Base-by-base conservation (phyloP, 2,329 filamentous ascomycete species). In the Penicillium sp. region DNA sequence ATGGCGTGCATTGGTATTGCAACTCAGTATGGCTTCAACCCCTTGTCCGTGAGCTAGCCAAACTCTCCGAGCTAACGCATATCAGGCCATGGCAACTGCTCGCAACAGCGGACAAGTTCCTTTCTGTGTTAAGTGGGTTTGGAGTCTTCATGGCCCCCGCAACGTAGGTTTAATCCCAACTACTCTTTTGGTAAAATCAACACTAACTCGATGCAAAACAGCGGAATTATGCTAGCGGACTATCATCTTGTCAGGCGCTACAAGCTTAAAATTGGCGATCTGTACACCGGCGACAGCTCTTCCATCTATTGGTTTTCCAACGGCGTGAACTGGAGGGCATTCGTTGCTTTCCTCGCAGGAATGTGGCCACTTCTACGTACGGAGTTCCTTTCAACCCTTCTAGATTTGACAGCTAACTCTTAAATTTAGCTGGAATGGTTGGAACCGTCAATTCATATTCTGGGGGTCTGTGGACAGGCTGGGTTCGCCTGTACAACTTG, bases 21-120 rank as follows among this genome's bases (percentile, higher is more conserved):
- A 38, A 38, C 35, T 20, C 35, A 38, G 35, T 38, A 38, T 20
- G 35, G 10, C n/a, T 20, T 10, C 11, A 9, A 38, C 5, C 9
- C 35, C 9, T 1, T 13, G 4, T 13, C 13, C 20, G 2, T 6
- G 2, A 0, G 18, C 5, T 1, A 11, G 11, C 0, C 18, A 13
- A 20, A 9, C 4, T 0, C 2, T 2, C 10, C 22, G 10, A 20
- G 18, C 35, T 38, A 38, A 38, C 35, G 1, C 5, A 6, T 20
- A 20, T 13, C 18, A 38, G 35, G 16, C 35, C 35, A 6, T 38
- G 35, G 35, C 35, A 38, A 11, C 35, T 38, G 13, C 8, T 38
- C 9, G 11, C 35, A 3, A 38, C 35, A 20, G 35, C 35, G 13
- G 11, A 20, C 18, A 38, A 38, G 35, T 38, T 38, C 22, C 35